Conservation (phyloP, 306 rosid species). For the Castanopsis chinensis region DNA sequence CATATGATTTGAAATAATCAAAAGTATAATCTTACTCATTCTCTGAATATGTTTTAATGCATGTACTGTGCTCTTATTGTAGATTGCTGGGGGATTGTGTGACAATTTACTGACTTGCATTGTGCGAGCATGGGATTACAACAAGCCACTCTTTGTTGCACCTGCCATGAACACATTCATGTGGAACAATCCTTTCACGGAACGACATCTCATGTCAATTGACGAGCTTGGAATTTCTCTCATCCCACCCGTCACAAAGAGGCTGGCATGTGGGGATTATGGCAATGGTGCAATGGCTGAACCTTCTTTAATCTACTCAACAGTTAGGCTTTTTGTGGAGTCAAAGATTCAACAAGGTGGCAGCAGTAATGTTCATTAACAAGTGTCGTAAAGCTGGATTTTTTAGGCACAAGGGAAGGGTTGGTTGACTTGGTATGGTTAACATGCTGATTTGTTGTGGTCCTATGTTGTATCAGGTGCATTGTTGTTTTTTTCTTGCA, state of each 20-base stretch:
- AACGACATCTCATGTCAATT: conserved; percentile 47
- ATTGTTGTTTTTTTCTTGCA: not conserved
- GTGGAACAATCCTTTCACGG: conserved; percentile 82
- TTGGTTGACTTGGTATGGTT: conserved; percentile 16
- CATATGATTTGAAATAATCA: not conserved
- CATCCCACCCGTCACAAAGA: conserved; percentile 71
- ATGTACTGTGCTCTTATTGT: conserved; percentile 18
- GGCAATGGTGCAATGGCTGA: conserved; percentile 99
- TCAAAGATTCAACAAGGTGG: conserved; percentile 53
- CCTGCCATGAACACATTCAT: conserved; percentile 73
- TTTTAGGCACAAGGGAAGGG: conserved; percentile 6
- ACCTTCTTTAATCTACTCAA: conserved; percentile 75
- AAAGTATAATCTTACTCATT: not conserved
- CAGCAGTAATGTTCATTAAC: conserved; percentile 24
- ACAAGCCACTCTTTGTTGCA: conserved; percentile 73
- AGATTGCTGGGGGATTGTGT: conserved; percentile 81
- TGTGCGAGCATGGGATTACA: conserved; percentile 87
- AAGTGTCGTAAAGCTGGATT: conserved; percentile 1
- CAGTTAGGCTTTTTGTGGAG: conserved; percentile 74
- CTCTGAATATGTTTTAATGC: not conserved
- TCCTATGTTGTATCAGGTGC: conserved; percentile 10
- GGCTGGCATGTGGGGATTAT: conserved; percentile 79
- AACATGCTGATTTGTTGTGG: conserved; percentile 12
- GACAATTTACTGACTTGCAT: conserved; percentile 81
- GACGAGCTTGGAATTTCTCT: conserved; percentile 73